A percentile compares a stretch with the other conserved stretches of the same genome.
phyloP scores from a whole-genome alignment of 2,329 filamentous ascomycete genomes.

The Trichoderma sp. region DNA sequence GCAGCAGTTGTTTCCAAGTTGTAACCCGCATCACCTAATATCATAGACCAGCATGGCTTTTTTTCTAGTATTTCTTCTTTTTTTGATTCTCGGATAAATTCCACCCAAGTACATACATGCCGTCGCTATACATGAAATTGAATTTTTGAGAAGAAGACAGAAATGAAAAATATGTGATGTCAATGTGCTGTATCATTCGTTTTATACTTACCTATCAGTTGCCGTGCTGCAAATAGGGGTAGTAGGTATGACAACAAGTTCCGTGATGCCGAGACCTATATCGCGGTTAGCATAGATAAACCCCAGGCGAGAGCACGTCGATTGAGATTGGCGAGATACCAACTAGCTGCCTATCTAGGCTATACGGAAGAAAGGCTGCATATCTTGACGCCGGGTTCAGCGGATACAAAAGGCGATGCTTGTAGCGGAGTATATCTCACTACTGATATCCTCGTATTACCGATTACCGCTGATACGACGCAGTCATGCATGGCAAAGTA shows the following conservation, averaged over 20 bases:
- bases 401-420: background rate
- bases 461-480: background rate
- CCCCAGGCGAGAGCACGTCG: background rate
- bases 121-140: background rate
- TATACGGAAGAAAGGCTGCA: background rate
- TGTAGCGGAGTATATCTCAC: background rate
- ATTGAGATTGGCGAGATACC: background rate
- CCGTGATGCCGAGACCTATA: background rate
- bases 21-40: conserved; percentile 19
- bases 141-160: background rate
- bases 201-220: background rate
- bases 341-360: background rate
- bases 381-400: background rate
- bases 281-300: background rate
- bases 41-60: conserved; percentile 1
- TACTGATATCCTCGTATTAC: background rate
- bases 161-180: background rate
- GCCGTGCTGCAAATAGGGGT: background rate
- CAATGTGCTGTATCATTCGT: background rate
- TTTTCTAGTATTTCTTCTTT: background rate
- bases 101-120: background rate
- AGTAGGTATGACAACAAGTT: background rate
- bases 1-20: conserved; percentile 29
- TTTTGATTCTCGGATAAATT: background rate
- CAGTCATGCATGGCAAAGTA: background rate